These are phyloP conservation scores for Rosa multiflora DNA, from an alignment of 306 rosid species.

Conservation along the genomic window DNA sequence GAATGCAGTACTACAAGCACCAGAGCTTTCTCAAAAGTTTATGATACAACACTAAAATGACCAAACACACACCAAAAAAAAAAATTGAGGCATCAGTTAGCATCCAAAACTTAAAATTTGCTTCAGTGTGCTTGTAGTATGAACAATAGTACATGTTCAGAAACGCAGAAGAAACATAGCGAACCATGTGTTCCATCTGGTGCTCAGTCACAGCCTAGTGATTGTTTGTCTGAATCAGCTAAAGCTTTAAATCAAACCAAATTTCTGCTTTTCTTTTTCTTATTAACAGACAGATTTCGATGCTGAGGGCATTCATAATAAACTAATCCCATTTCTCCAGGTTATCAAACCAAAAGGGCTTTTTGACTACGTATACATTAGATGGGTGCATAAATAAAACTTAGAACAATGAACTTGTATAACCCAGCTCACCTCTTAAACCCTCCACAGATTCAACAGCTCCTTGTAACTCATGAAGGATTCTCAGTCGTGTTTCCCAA, in stretches of 20 bases:
- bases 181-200: too few species aligned
- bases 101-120: too few species aligned
- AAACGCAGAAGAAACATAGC: too few species aligned
- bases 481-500: conserved; percentile 48
- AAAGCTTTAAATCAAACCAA: not conserved
- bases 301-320: not conserved
- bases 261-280: not conserved
- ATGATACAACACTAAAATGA: not conserved
- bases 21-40: not conserved
- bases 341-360: not conserved
- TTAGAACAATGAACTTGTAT: conserved; percentile 22
- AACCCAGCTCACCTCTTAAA: conserved; percentile 52
- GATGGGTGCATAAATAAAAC: not conserved
- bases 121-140: too few species aligned
- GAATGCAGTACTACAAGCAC: not conserved
- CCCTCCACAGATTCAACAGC: conserved; percentile 48
- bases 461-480: conserved; percentile 43
- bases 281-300: not conserved
- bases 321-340: not conserved
- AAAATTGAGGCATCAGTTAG: too few species aligned
- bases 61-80: too few species aligned
- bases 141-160: too few species aligned
- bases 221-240: too few species aligned
- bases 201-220: too few species aligned
- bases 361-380: not conserved